These are phyloP conservation scores for Termitomyces sp. DNA, from an alignment of 768 basidiomycete species.

Conservation along the genomic window DNA sequence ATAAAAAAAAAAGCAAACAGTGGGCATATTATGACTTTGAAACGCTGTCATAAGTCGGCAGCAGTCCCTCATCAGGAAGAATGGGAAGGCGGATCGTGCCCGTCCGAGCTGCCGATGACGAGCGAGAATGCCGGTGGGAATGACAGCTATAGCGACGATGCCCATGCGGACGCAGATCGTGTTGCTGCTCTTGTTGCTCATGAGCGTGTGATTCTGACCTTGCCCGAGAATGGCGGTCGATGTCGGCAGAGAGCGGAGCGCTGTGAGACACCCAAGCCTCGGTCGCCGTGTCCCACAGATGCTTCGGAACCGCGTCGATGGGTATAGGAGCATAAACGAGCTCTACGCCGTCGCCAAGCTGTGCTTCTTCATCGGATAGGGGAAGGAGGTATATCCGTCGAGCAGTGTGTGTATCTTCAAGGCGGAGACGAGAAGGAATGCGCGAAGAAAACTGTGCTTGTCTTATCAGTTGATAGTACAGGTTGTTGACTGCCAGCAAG, in stretches of 20 bases:
- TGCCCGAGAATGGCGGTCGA: constrained; percentile 10
- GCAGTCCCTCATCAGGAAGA: constrained; percentile 36
- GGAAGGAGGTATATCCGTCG: constrained; percentile 67
- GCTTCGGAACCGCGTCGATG: constrained; percentile 44
- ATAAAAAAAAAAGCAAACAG: background rate
- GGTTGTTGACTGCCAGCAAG: constrained; percentile 64
- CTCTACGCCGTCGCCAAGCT: constrained; percentile 19
- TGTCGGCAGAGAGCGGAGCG: constrained; percentile 15
- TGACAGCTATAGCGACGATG: constrained; percentile 25
- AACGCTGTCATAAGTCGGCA: constrained; percentile 24
- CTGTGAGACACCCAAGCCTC: constrained; percentile 59
- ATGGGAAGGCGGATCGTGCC: constrained; percentile 42
- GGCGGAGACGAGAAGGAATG: constrained; percentile 14
- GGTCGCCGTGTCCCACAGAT: constrained; percentile 46
- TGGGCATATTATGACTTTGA: constrained; percentile 9
- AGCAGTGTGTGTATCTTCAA: constrained; percentile 21
- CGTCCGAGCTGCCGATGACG: constrained; percentile 20
- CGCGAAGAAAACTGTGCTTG: constrained; percentile 15
- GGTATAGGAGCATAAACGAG: constrained; percentile 73
- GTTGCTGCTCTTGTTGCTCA: constrained; percentile 18
- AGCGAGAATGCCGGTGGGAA: constrained; percentile 18
- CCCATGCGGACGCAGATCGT: constrained; percentile 16
- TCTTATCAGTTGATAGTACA: constrained; percentile 52
- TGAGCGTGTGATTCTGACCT: constrained; percentile 16
- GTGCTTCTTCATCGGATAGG: constrained; percentile 11